Conservation (phyloP, 176 grass and related monocot genomes). For the Triticum monococcum region DNA sequence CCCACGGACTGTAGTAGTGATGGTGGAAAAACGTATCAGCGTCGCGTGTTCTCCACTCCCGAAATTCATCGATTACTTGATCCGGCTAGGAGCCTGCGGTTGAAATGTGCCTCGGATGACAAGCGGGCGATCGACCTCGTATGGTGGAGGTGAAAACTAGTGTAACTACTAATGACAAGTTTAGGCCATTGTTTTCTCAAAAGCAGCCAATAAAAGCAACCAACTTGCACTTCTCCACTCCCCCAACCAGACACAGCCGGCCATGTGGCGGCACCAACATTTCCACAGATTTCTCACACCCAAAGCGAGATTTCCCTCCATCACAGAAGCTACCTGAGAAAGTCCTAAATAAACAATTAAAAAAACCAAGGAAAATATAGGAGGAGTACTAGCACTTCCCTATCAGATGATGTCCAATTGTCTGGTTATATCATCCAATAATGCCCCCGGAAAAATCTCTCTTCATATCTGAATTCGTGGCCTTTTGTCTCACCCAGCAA, state of each 20-base stretch:
- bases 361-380: not conserved
- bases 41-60: not conserved
- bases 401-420: not conserved
- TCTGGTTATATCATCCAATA: not conserved
- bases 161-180: not conserved
- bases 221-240: not conserved
- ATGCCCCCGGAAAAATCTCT: not conserved
- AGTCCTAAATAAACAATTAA: not conserved
- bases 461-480: not conserved
- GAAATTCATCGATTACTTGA: too few species aligned
- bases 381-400: not conserved
- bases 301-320: not conserved
- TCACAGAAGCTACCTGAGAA: slow-evolving; percentile 20
- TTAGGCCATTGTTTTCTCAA: not conserved
- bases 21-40: not conserved
- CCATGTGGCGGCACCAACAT: not conserved
- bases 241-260: not conserved
- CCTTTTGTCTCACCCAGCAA: not conserved
- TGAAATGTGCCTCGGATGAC: too few species aligned
- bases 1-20: too few species aligned
- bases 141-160: not conserved
- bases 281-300: not conserved
- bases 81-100: too few species aligned
- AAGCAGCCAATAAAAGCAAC: not conserved
- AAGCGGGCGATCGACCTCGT: not conserved